Evolutionary conservation across 1,284 basidiomycete genomes (phyloP), one percentile per base, ranked within the genome.

Genomic region (Ustilago trichophora): DNA sequence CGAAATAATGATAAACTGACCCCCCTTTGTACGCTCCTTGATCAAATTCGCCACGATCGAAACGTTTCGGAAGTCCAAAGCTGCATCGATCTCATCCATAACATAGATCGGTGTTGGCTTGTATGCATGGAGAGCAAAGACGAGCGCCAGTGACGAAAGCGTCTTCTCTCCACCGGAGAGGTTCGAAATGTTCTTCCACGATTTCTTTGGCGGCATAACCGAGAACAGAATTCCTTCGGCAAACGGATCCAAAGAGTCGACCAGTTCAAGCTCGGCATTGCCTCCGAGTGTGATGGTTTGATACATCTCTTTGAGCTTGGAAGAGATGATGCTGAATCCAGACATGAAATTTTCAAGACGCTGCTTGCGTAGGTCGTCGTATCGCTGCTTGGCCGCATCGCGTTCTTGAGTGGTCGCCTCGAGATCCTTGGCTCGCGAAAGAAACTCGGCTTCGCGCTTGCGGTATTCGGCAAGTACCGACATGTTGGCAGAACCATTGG

Each of bases 241-340:
- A 85, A 98, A 98, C 0, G 95, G 96, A 83, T 98, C 96, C 87
- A 98, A 90, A 76, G 90, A 94, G 80, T 99, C 96, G 32, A 98
- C 95, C 36, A 98, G 84, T 82, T 98, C 96, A 13, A 98, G 87
- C 82, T 98, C 96, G 18, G 96, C 96, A 79, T 98, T 98, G 16
- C 96, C 96, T 32, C 95, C 96, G 43, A 98, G 86, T 0, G 96
- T 98, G 82, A 99, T 99, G 90, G 98, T 97, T 93, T 98, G 96
- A 80, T 99, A 99, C 94, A 99, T 98, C 84, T 98, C 96, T 85
- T 98, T 98, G 72, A 98, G 85, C 83, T 98, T 98, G 75, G 93
- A 83, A 4, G 93, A 95, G 75, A 98, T 98, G 47, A 89, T 83
- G 68, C 86, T 91, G 83, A 98, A 98, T 41, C 96, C 96, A n/a